Percentiles rank a stretch among this genome's conserved stretches.
Conservation (phyloP, 768 basidiomycete species). For the Boletus rex-veris region DNA sequence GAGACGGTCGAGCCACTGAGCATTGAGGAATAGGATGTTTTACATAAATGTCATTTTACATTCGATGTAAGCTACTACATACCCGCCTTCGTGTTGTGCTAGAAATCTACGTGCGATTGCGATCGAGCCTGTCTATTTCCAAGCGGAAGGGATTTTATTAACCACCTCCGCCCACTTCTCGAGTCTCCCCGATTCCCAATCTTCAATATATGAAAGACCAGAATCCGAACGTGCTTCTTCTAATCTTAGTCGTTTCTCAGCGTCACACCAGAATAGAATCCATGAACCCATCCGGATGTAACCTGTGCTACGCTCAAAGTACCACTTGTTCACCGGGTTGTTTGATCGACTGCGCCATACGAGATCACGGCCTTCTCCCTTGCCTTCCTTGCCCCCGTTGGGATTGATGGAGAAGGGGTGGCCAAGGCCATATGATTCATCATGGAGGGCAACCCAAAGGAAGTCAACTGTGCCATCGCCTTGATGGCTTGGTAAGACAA, state of each 20-base stretch:
- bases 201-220: conserved; percentile 68
- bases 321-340: conserved; percentile 99
- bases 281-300: conserved; percentile 83
- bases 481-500: conserved; percentile 90
- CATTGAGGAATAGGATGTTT: background rate
- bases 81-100: conserved; percentile 1
- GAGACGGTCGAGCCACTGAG: conserved; percentile 28
- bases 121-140: conserved; percentile 44
- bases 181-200: conserved; percentile 74
- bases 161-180: conserved; percentile 65
- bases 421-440: conserved; percentile 96
- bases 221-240: conserved; percentile 63
- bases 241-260: conserved; percentile 76
- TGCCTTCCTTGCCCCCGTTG: conserved; percentile 87
- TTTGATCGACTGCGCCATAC: conserved; percentile 93
- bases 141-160: conserved; percentile 71
- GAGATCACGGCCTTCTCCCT: conserved; percentile 87
- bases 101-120: conserved; percentile 9
- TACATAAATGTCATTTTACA: background rate
- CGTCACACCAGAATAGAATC: conserved; percentile 99
- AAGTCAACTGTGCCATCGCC: conserved; percentile 99
- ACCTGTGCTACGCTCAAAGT: conserved; percentile 93
- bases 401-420: conserved; percentile 92
- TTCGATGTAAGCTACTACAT: background rate
- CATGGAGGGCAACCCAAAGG: conserved; percentile 96